Conservation (phyloP, 805 yeast genomes). For the Blastobotrys mokoenaii region DNA sequence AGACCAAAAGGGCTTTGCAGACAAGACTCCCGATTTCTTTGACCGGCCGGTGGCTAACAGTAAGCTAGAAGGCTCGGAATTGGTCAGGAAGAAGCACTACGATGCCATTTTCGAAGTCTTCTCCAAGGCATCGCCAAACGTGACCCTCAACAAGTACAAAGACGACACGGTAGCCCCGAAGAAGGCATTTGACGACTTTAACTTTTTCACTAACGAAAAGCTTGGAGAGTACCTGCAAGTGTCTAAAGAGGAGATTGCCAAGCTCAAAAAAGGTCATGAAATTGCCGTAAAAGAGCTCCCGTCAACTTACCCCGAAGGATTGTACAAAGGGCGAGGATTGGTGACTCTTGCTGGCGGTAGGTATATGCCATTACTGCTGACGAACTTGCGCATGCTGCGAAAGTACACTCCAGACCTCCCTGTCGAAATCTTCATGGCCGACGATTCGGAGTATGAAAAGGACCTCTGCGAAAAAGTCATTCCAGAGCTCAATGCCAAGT, state of each 20-base stretch:
- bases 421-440: conserved; percentile 74
- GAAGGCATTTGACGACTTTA: conserved; percentile 17
- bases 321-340: conserved; percentile 39
- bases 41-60: neutral
- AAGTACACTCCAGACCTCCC: conserved; percentile 63
- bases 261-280: conserved; percentile 41
- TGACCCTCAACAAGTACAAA: conserved; percentile 37
- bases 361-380: conserved; percentile 61
- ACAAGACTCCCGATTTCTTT: too few relatives aligned
- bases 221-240: conserved; percentile 42
- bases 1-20: too few relatives aligned
- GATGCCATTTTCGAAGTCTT: conserved; percentile 35
- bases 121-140: conserved; percentile 38
- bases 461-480: conserved; percentile 58
- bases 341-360: conserved; percentile 77
- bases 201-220: conserved; percentile 44
- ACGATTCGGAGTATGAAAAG: conserved; percentile 58
- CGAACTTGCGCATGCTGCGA: conserved; percentile 58
- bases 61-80: neutral
- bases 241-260: conserved; percentile 33
- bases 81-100: conserved; percentile 20
- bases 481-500: conserved; percentile 54
- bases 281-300: conserved; percentile 42
- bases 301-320: conserved; percentile 6
- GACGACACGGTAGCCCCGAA: conserved; percentile 33